Evolutionary conservation across 148 eudicot genomes (phyloP), one percentile per base, ranked within the genome.

Genomic region (Camellia granthamiana): DNA sequence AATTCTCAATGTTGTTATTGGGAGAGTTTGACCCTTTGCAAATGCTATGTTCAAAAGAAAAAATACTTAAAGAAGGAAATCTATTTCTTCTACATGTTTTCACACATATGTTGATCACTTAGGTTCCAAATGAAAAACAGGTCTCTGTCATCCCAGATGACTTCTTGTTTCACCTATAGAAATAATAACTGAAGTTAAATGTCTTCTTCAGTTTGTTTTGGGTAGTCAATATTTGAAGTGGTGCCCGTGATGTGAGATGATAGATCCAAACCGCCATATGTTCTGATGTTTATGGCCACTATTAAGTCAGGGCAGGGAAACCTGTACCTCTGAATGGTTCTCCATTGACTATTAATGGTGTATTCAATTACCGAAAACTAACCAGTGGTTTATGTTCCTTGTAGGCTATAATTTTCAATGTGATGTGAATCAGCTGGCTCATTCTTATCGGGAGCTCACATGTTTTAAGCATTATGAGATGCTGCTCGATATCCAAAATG

Each of bases 331-430:
- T 52, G n/a, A 21, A 7, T 6, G 21, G 30, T 54, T 55, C 6
- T 38, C 47, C 14, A 43, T 70, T 54, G 68, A 67, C 68, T 72
- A 12, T 44, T 51, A 55, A 23, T 14, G 72, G 54, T 73, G 54
- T 23, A 43, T 64, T 80, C 51, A 70, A 51, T 23, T 38, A 58
- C 12, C 62, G 56, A n/a, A 67, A 55, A 56, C 18, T 61, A n/a
- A 12, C 5, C 3, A 41, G 16, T n/a, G 69, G 49, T 70, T 52
- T 82, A 21, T 75, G 43, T 69, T 63, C 59, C 77, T 63, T 79
- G 73, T 69, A 96, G 99, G 99, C 80, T 97, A 97, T 85, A 97
- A 89, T 86, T 92, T 97, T 76, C 93, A 94, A 76, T 92, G 99
- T 60, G 98, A 97, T 80, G 84, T 89, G 81, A 88, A 89, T 83